phyloP scores from a whole-genome alignment of 257 asterid species.

The Nicotiana tabacum region DNA sequence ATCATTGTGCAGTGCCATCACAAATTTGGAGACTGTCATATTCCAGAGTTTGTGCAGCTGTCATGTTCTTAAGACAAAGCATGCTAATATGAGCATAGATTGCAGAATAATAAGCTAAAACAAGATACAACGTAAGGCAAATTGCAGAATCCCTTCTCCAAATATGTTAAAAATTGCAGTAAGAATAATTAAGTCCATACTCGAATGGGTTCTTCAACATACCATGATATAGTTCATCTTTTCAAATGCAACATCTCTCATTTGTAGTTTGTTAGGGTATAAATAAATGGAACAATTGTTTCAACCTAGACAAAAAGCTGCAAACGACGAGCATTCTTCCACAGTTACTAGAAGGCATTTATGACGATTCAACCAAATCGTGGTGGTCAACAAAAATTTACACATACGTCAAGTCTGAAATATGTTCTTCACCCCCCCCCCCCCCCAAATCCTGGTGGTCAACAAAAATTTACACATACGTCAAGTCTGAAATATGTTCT shows the following conservation, averaged over 20 bases:
- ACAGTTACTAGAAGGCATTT: neutral
- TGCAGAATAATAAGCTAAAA: too few species aligned
- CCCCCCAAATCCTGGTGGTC: too few species aligned
- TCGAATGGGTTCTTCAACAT: neutral
- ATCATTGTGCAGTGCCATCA: neutral
- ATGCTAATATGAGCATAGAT: too few species aligned
- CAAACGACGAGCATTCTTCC: neutral
- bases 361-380: too few species aligned
- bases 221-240: neutral
- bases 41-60: neutral
- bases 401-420: neutral
- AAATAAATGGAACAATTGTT: neutral
- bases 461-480: neutral
- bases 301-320: too few species aligned
- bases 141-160: neutral
- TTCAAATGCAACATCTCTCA: neutral
- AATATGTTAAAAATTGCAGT: too few species aligned
- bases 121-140: neutral
- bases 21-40: neutral
- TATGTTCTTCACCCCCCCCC: too few species aligned
- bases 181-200: neutral
- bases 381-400: too few species aligned
- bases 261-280: neutral
- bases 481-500: neutral
- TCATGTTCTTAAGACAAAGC: neutral